Conservation (phyloP, 2,329 filamentous ascomycete species). For the Pseudogymnoascus sp. region DNA sequence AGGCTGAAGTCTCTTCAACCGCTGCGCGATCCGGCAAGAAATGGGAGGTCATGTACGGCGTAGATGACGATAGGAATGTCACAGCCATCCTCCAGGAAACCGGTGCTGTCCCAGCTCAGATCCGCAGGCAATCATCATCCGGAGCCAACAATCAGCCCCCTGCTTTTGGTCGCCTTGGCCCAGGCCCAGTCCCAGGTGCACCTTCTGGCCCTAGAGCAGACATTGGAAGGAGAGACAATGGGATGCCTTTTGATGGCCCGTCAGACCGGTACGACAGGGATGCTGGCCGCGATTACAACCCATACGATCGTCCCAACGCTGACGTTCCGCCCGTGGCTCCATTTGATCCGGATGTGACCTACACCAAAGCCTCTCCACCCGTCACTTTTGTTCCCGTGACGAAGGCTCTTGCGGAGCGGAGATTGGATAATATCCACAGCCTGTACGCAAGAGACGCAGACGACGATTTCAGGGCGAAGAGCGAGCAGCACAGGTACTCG, state of each 20-base stretch:
- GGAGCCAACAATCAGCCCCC: background rate
- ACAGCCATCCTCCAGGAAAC: conserved; percentile 48
- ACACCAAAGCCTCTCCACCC: conserved; percentile 36
- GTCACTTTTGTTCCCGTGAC: conserved; percentile 45
- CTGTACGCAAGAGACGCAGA: conserved; percentile 3
- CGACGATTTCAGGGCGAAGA: conserved; percentile 41
- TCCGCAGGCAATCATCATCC: conserved; percentile 3
- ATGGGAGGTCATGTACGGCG: conserved; percentile 68
- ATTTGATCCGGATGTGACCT: conserved; percentile 10
- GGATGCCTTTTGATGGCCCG: background rate
- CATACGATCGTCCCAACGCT: background rate
- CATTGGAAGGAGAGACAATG: background rate
- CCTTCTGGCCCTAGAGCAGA: conserved; percentile 28
- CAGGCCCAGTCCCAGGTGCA: conserved; percentile 16
- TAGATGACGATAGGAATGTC: conserved; percentile 45
- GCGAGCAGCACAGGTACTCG: conserved; percentile 49
- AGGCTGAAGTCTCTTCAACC: conserved; percentile 48
- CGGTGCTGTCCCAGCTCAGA: conserved; percentile 17
- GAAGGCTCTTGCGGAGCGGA: conserved; percentile 52
- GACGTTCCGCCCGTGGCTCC: background rate
- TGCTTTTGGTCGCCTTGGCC: background rate
- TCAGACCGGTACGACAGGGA: background rate
- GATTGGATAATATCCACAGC: conserved; percentile 50
- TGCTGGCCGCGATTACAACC: background rate
- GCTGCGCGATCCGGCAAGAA: conserved; percentile 36